phyloP scores from a whole-genome alignment of 2,329 filamentous ascomycete species.

The Didymella keratinophila region DNA sequence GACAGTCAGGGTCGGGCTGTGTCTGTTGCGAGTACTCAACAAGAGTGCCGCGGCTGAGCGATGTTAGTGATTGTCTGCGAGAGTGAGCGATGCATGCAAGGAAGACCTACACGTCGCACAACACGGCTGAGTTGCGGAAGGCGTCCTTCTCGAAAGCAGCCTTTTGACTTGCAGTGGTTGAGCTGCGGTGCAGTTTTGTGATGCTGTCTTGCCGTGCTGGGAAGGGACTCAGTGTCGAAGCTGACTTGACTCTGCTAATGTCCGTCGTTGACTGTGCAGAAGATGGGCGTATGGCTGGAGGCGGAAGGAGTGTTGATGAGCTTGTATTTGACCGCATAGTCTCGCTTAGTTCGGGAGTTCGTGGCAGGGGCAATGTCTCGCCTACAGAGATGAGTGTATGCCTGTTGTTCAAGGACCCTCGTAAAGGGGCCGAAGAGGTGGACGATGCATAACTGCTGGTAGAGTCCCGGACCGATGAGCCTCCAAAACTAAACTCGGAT shows the following conservation, averaged over 20 bases:
- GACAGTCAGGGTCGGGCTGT: slow-evolving; percentile 31
- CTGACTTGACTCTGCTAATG: slow-evolving; percentile 22
- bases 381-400: slow-evolving; percentile 25
- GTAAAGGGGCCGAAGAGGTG: slow-evolving; percentile 61
- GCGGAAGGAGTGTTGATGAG: slow-evolving; percentile 31
- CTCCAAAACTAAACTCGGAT: slow-evolving; percentile 52
- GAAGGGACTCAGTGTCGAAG: slow-evolving; percentile 32
- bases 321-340: background rate
- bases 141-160: slow-evolving; percentile 52
- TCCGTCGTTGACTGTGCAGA: slow-evolving; percentile 9
- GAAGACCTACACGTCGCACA: slow-evolving; percentile 53
- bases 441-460: slow-evolving; percentile 82
- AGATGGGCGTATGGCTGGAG: slow-evolving; percentile 34
- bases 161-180: slow-evolving; percentile 45
- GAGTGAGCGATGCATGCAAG: background rate
- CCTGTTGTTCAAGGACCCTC: slow-evolving; percentile 21
- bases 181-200: slow-evolving; percentile 40
- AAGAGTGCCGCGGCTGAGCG: slow-evolving; percentile 44
- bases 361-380: slow-evolving; percentile 20
- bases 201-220: slow-evolving; percentile 31
- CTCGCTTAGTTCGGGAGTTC: slow-evolving; percentile 30
- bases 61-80: background rate
- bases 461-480: slow-evolving; percentile 88
- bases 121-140: slow-evolving; percentile 54
- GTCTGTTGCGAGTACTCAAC: slow-evolving; percentile 54